These are phyloP conservation scores for Peziza echinospora DNA, from an alignment of 495 filamentous ascomycete genomes.

Conservation along the genomic window DNA sequence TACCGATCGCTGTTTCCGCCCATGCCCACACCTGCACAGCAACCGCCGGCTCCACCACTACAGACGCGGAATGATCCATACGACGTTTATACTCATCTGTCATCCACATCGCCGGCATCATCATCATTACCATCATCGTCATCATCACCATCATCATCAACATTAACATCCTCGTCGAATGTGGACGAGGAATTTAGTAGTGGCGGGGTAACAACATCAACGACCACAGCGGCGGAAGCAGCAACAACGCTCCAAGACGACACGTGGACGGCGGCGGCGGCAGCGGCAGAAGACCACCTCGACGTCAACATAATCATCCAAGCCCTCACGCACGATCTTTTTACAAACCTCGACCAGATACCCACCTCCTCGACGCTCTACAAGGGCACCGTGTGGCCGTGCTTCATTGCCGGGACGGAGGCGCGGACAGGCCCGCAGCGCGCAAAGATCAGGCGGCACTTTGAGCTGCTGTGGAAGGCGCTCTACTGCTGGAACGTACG, in stretches of 20 bases:
- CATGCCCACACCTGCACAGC: too few relatives aligned
- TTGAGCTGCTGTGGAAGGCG: constrained; percentile 14
- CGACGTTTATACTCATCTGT: too few relatives aligned
- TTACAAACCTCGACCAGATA: not conserved
- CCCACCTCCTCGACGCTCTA: constrained; percentile 4
- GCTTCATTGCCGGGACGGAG: constrained; percentile 16
- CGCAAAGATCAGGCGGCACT: constrained; percentile 9
- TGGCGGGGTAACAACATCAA: too few relatives aligned
- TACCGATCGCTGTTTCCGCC: not conserved
- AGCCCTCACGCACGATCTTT: not conserved
- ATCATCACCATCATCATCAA: constrained; percentile 5
- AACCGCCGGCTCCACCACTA: too few relatives aligned
- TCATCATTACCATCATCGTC: not conserved
- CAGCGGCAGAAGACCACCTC: not conserved
- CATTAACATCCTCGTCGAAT: constrained; percentile 6
- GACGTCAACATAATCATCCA: not conserved
- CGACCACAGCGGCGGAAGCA: too few relatives aligned
- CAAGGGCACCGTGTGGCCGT: constrained; percentile 16
- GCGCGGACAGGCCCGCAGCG: constrained; percentile 9
- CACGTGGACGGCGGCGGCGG: too few relatives aligned
- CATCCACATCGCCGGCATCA: too few relatives aligned
- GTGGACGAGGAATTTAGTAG: too few relatives aligned
- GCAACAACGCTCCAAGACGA: too few relatives aligned
- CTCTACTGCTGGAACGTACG: constrained; percentile 16
- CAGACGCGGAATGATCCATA: too few relatives aligned